These are phyloP conservation scores for Salix brachista DNA, from an alignment of 345 rosid genomes.

Conservation along the genomic window DNA sequence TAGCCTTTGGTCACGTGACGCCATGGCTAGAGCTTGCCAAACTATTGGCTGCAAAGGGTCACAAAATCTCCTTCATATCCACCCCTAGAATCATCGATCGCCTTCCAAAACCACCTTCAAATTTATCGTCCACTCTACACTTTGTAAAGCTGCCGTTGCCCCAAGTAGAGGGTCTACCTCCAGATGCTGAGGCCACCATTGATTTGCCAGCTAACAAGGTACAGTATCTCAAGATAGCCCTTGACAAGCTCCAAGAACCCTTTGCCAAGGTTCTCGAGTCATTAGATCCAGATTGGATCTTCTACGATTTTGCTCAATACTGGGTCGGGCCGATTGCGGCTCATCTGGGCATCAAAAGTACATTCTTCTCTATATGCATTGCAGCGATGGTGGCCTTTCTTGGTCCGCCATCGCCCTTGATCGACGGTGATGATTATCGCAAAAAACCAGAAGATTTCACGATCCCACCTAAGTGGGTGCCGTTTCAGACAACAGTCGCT, in stretches of 20 bases:
- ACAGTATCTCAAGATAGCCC: slow-evolving; percentile 7
- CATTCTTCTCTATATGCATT: background rate
- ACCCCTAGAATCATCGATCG: slow-evolving; percentile 12
- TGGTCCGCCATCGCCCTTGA: background rate
- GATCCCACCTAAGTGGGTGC: slow-evolving; percentile 7
- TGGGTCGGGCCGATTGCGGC: background rate
- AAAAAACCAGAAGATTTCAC: background rate
- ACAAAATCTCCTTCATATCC: slow-evolving; percentile 10
- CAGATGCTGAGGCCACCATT: slow-evolving; percentile 8
- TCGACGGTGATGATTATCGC: background rate
- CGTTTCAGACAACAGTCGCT: background rate
- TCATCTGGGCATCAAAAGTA: background rate
- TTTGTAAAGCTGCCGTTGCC: slow-evolving; percentile 9
- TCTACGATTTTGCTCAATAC: slow-evolving; percentile 8
- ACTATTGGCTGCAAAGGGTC: slow-evolving; percentile 5
- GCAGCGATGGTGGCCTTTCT: background rate
- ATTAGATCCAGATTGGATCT: background rate
- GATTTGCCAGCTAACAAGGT: slow-evolving; percentile 1
- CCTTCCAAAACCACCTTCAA: slow-evolving; percentile 8
- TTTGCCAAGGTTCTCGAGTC: background rate
- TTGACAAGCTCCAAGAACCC: slow-evolving; percentile 2
- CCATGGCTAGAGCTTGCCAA: slow-evolving; percentile 14
- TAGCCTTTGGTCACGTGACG: slow-evolving; percentile 11
- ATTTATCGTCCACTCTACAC: background rate
- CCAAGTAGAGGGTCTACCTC: background rate